Evolutionary conservation across 2,329 filamentous ascomycete species (phyloP).

Genomic region (Fusarium sp.): DNA sequence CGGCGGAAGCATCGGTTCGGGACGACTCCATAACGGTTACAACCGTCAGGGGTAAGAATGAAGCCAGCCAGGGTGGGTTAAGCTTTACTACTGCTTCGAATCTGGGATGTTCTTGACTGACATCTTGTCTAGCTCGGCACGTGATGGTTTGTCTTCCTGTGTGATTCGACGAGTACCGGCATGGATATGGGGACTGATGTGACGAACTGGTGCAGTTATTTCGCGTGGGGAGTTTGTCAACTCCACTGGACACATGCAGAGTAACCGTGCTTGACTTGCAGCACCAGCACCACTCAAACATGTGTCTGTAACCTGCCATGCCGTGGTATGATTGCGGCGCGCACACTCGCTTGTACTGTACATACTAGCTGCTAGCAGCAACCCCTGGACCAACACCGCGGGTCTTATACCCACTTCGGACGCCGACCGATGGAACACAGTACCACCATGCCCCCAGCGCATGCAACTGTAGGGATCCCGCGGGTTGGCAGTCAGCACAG

Average conservation of each 20-base stretch:
- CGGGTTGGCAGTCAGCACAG: no score
- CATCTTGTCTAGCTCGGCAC: constrained; percentile 6
- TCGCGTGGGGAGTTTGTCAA: background rate
- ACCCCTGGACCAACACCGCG: constrained; percentile 7
- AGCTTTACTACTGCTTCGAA: background rate
- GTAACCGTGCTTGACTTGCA: background rate
- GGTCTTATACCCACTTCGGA: constrained; percentile 15
- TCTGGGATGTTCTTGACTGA: background rate
- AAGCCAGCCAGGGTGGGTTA: constrained; percentile 1
- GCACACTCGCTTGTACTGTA: no score
- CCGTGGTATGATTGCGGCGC: background rate
- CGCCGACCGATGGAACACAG: background rate
- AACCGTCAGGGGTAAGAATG: constrained; percentile 14
- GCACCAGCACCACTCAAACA: background rate
- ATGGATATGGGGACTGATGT: background rate
- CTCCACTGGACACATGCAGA: background rate
- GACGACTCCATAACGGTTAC: constrained; percentile 29
- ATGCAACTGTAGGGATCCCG: no score
- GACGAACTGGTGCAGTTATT: background rate
- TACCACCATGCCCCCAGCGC: background rate
- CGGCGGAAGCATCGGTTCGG: constrained; percentile 15
- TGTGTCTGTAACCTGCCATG: background rate
- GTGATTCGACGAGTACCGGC: constrained; percentile 21
- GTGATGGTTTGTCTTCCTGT: background rate
- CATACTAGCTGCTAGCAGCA: no score